phyloP scores from a whole-genome alignment of 371 early-diverging fungal species.

The Conidiobolus incongruus region DNA sequence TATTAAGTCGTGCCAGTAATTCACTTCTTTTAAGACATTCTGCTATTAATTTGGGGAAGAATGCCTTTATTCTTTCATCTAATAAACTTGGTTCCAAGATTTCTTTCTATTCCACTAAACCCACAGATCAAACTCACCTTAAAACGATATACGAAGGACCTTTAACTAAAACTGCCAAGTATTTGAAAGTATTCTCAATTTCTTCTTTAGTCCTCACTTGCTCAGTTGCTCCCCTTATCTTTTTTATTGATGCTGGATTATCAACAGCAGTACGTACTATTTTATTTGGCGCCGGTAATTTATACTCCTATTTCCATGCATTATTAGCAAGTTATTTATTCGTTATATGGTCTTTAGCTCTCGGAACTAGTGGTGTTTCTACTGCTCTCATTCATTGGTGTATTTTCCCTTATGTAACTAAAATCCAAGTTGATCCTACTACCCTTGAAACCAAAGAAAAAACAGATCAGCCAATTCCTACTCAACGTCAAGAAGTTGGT shows the following conservation, averaged over 20 bases:
- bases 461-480: too few species aligned
- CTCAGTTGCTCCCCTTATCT: neutral
- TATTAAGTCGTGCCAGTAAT: too few species aligned
- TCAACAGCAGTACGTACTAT: neutral
- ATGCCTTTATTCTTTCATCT: too few species aligned
- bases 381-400: conserved; percentile 5
- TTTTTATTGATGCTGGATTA: conserved; percentile 1
- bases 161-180: conserved; percentile 1
- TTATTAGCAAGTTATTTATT: too few species aligned
- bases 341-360: too few species aligned
- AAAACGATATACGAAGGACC: conserved; percentile 3
- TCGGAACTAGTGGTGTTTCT: neutral
- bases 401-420: conserved; percentile 2
- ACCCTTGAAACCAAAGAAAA: neutral
- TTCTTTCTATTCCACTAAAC: too few species aligned
- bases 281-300: neutral
- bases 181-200: conserved; percentile 1
- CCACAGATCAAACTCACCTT: too few species aligned
- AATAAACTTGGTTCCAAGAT: too few species aligned
- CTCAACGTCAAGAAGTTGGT: too few species aligned
- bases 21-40: too few species aligned
- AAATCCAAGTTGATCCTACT: neutral
- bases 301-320: too few species aligned
- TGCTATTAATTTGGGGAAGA: too few species aligned
- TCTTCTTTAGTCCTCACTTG: neutral